Base-by-base conservation (phyloP, 257 asterid genomes). In the Nicotiana paniculata region DNA sequence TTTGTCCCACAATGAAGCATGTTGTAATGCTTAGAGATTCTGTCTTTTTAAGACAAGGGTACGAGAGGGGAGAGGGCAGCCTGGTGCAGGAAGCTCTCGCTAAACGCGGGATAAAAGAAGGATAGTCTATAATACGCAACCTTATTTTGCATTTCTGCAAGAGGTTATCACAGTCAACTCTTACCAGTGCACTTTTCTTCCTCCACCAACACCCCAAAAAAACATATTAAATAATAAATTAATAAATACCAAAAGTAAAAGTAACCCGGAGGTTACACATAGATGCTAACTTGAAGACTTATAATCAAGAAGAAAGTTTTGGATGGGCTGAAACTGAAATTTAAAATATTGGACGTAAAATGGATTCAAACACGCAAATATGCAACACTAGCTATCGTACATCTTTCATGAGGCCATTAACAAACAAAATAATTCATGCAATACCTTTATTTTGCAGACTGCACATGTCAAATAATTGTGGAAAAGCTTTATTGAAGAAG, bases 401-500 rank as follows among this genome's bases (percentile, higher is more conserved):
- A 74, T 74, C 62, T 26, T 46, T 26, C 68, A 65, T 80, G 67
- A 54, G 61, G 81, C 69, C 26, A 85, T 62, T 82, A 26, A 7
- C 63, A 81, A 63, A 54, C 33, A 86, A 24, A 77, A 81, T 68
- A 67, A 82, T 21, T 79, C 54, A 77, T 76, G 67, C 46, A 82
- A 46, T 90, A 93, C 98, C 98, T 93, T 24, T 68, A 79, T 79
- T 77, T 77, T 89, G 88, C 16, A 88, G 87, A 82, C 86, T 91
- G 84, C 95, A 88, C 91, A 91, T 94, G 87, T 92, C 97, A 88
- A 84, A 82, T 81, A 96, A 85, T 81, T 87, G 87, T 80, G 95
- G 97, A 76, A 94, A 87, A 82, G 90, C 93, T 85, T 80, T 75
- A 77, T 88, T 92, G 85, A 96, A 91, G 91, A 93, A 94, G 67